phyloP scores from a whole-genome alignment of 768 basidiomycete species.

The Rhodosporidiobolus sp. region DNA sequence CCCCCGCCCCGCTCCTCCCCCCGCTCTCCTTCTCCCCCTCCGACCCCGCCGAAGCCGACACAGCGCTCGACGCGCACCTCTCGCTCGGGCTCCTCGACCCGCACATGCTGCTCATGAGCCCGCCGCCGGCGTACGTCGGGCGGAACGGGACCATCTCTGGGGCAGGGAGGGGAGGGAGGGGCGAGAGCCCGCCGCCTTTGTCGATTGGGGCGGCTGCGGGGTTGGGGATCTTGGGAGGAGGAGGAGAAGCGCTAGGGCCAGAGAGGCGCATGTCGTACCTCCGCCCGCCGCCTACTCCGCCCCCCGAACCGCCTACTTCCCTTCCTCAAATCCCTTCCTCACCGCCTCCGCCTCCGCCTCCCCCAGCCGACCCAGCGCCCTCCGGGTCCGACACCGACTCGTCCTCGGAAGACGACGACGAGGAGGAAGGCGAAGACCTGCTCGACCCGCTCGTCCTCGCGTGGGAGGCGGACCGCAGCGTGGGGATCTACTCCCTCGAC shows the following conservation, averaged over 20 bases:
- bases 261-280: background rate
- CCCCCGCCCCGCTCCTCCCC: background rate
- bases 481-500: constrained; percentile 20
- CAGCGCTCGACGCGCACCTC: constrained; percentile 17
- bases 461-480: constrained; percentile 30
- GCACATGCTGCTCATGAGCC: constrained; percentile 11
- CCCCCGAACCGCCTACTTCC: background rate
- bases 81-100: constrained; percentile 32
- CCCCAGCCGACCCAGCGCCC: background rate
- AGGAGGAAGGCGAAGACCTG: background rate
- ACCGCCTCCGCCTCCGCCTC: background rate
- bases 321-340: background rate
- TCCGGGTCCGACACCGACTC: background rate
- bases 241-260: background rate
- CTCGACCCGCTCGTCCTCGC: constrained; percentile 37
- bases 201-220: background rate
- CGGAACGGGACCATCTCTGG: background rate
- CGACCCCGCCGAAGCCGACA: constrained; percentile 4
- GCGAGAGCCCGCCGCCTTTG: background rate
- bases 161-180: background rate
- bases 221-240: background rate
- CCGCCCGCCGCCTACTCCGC: background rate
- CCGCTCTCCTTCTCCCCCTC: constrained; percentile 1
- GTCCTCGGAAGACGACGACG: background rate
- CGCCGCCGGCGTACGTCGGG: constrained; percentile 22